Evolutionary conservation across 78 protist species (phyloP).

Genomic region (Cyanophora paradoxa): DNA sequence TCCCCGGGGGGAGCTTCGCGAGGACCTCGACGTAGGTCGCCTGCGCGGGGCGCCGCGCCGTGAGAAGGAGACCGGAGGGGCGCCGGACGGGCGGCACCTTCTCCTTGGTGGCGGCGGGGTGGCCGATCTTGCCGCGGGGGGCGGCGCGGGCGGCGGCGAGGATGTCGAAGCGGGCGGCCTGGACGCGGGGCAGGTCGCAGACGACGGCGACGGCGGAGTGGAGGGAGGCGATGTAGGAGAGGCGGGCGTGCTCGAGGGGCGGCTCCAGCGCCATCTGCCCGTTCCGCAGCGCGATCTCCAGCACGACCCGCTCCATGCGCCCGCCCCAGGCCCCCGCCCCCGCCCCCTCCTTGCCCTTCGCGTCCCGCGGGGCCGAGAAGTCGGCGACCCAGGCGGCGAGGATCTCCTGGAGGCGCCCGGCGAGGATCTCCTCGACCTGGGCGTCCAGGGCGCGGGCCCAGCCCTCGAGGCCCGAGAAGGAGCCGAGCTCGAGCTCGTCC

Average conservation of each 20-base stretch:
- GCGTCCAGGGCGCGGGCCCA: conserved; percentile 64
- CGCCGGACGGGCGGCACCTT: too few relatives aligned
- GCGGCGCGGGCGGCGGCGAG: too few relatives aligned
- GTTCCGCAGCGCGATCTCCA: conserved; percentile 64
- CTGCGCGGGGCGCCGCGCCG: background rate
- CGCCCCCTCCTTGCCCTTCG: background rate
- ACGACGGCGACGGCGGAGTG: conserved; percentile 28
- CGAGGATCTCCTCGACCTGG: conserved; percentile 37
- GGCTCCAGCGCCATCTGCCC: conserved; percentile 66
- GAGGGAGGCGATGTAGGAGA: conserved; percentile 47
- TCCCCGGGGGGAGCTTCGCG: conserved; percentile 31
- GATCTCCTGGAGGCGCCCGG: conserved; percentile 45
- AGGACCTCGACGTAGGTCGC: conserved; percentile 44
- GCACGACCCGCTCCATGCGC: conserved; percentile 34
- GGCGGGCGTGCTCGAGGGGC: conserved; percentile 73
- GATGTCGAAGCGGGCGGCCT: too few relatives aligned
- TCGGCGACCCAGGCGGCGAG: conserved; percentile 46
- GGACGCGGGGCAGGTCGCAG: conserved; percentile 48
- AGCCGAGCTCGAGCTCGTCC: conserved; percentile 62
- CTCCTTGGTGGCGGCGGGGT: too few relatives aligned
- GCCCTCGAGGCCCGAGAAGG: conserved; percentile 47
- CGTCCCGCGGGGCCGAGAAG: conserved; percentile 35
- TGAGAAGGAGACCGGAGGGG: conserved; percentile 23
- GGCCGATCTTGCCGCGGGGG: too few relatives aligned
- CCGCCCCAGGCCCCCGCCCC: background rate